Percentiles rank a stretch among this genome's conserved stretches.
Evolutionary conservation across 768 basidiomycete species (phyloP).

Genomic region (Psilocybe tampanensis): DNA sequence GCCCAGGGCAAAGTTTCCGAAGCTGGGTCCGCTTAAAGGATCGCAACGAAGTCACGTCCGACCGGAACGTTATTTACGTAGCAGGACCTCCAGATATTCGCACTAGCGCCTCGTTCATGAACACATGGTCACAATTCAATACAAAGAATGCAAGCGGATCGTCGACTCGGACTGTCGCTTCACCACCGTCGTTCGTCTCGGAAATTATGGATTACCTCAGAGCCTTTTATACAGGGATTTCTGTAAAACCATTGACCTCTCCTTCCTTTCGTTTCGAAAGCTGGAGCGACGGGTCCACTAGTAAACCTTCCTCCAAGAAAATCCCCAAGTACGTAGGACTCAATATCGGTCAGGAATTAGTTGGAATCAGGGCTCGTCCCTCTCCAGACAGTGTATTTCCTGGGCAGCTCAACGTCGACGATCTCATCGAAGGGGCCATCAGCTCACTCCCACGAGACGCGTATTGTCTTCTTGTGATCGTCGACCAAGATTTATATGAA

Average conservation of each 20-base stretch:
- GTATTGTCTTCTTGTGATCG: conserved; percentile 35
- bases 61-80: conserved; percentile 31
- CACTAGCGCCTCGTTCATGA: conserved; percentile 21
- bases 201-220: conserved; percentile 32
- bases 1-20: conserved; percentile 34
- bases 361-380: conserved; percentile 34
- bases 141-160: neutral
- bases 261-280: conserved; percentile 23
- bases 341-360: conserved; percentile 29
- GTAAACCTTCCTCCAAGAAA: conserved; percentile 9
- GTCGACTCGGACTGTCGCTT: neutral
- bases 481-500: conserved; percentile 38
- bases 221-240: conserved; percentile 36
- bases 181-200: conserved; percentile 16
- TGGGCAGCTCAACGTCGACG: conserved; percentile 37
- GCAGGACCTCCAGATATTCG: conserved; percentile 30
- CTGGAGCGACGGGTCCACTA: conserved; percentile 24
- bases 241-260: conserved; percentile 25
- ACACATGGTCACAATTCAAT: conserved; percentile 24
- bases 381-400: conserved; percentile 27
- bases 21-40: conserved; percentile 32
- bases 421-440: conserved; percentile 38
- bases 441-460: conserved; percentile 34
- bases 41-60: conserved; percentile 31
- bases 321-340: conserved; percentile 31